phyloP scores from a whole-genome alignment of 805 yeast genomes.

The Kodamaea neixiangensis region DNA sequence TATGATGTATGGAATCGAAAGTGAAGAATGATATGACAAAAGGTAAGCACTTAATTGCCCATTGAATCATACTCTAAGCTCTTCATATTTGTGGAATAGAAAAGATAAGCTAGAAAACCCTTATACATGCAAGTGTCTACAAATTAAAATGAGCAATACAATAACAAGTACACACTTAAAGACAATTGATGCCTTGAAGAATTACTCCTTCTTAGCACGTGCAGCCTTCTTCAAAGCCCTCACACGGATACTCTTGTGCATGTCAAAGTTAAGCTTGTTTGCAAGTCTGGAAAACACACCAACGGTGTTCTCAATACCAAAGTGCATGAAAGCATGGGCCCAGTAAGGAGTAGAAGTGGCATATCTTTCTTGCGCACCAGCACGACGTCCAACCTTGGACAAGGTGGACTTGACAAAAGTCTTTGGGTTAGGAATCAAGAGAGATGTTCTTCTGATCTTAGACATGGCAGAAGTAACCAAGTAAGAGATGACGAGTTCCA shows the following conservation, averaged over 20 bases:
- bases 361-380: constrained; percentile 90
- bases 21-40: no score
- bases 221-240: constrained; percentile 82
- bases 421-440: constrained; percentile 78
- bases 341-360: constrained; percentile 90
- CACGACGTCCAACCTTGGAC: constrained; percentile 71
- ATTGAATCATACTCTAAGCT: no score
- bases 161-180: no score
- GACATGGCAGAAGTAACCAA: constrained; percentile 96
- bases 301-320: constrained; percentile 70
- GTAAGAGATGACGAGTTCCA: constrained; percentile 81
- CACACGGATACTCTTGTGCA: constrained; percentile 78
- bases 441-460: constrained; percentile 76
- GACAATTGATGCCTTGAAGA: no score
- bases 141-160: no score
- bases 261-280: constrained; percentile 62
- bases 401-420: constrained; percentile 75
- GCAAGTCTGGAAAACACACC: constrained; percentile 80
- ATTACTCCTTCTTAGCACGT: constrained; percentile 19
- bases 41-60: no score
- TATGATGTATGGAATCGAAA: no score
- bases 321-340: constrained; percentile 92
- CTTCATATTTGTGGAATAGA: no score
- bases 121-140: no score
- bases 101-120: no score